Evolutionary conservation across 139 green algal genomes (phyloP).

Genomic region (Asterochloris sp.): DNA sequence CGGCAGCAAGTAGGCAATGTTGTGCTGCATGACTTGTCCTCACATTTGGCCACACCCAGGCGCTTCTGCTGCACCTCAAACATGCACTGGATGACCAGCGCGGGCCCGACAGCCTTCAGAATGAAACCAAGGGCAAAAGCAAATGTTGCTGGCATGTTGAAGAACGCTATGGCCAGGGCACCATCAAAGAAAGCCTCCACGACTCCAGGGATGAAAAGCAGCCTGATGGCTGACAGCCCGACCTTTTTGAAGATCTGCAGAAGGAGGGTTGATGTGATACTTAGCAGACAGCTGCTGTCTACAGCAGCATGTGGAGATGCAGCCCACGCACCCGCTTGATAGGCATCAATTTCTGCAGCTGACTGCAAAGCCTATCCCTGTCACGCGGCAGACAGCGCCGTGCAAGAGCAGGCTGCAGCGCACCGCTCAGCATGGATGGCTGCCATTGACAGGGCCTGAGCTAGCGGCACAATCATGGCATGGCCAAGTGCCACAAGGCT

Average conservation of each 20-base stretch:
- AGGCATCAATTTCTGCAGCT: too few species aligned
- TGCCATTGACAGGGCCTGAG: neutral
- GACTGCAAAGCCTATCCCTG: too few species aligned
- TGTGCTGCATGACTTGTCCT: neutral
- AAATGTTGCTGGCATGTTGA: constrained; percentile 46
- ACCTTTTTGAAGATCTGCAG: constrained; percentile 38
- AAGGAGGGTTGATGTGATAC: neutral
- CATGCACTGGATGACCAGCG: constrained; percentile 83
- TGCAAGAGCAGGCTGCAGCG: too few species aligned
- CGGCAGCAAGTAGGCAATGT: too few species aligned
- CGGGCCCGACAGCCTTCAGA: constrained; percentile 75
- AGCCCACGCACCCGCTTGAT: too few species aligned
- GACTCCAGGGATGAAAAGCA: constrained; percentile 58
- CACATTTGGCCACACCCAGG: constrained; percentile 62
- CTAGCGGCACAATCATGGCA: too few species aligned
- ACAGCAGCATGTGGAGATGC: neutral
- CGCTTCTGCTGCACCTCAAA: constrained; percentile 75
- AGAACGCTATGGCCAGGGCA: constrained; percentile 48
- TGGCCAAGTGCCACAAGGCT: too few species aligned
- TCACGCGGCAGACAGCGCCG: too few species aligned
- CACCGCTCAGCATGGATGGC: neutral
- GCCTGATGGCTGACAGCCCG: constrained; percentile 28
- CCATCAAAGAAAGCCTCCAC: constrained; percentile 66
- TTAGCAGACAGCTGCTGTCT: neutral
- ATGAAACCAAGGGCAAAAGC: constrained; percentile 80